Conservation (phyloP, 1,139 yeast genomes). For the Geotrichum carabidarum region DNA sequence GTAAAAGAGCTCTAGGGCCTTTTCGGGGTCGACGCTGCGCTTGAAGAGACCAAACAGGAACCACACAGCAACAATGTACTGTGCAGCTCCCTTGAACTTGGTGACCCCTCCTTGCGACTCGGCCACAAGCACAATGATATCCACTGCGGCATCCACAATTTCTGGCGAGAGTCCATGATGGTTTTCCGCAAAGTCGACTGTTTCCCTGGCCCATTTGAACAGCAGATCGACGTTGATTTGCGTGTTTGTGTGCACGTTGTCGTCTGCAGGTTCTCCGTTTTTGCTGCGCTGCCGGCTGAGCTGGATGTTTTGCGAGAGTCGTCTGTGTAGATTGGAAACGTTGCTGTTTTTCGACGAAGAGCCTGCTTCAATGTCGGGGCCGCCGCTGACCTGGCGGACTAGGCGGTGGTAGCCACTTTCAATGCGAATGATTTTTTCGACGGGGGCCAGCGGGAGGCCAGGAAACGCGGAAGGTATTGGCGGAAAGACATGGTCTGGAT, state of each 20-base stretch:
- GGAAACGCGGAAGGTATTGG: constrained; percentile 29
- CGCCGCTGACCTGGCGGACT: constrained; percentile 23
- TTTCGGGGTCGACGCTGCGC: constrained; percentile 20
- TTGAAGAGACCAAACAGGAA: constrained; percentile 32
- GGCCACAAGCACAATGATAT: constrained; percentile 28
- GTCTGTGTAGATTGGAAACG: constrained; percentile 16
- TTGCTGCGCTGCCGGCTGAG: constrained; percentile 9
- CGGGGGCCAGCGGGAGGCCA: constrained; percentile 31
- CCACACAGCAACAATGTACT: constrained; percentile 35
- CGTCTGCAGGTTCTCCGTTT: constrained; percentile 4
- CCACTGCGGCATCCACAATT: constrained; percentile 29
- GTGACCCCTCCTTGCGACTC: constrained; percentile 22
- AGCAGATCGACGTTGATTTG: constrained; percentile 17
- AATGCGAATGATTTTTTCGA: constrained; percentile 29
- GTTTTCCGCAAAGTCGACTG: constrained; percentile 32
- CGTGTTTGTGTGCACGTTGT: constrained; percentile 5
- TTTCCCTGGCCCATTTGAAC: constrained; percentile 37
- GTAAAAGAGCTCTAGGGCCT: constrained; percentile 32
- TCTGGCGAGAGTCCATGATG: constrained; percentile 30
- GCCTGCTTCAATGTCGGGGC: constrained; percentile 15
- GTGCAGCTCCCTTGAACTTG: constrained; percentile 31
- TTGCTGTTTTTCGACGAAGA: neutral
- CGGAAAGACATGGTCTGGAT: constrained; percentile 36
- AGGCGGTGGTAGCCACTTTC: constrained; percentile 26
- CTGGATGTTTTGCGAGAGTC: constrained; percentile 18